Evolutionary conservation across 805 yeast genomes (phyloP).

Genomic region (Candida takata): DNA sequence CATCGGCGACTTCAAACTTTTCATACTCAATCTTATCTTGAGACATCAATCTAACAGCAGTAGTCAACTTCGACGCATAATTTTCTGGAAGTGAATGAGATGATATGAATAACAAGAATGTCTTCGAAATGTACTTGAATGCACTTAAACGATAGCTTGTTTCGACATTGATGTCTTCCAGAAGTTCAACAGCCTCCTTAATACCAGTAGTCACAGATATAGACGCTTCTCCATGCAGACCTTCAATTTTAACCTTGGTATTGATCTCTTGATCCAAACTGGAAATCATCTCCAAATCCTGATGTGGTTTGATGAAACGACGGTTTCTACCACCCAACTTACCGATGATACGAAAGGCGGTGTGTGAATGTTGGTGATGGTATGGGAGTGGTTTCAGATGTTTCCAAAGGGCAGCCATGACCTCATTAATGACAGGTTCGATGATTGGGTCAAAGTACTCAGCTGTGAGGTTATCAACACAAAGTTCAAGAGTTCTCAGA

Average conservation of each 20-base stretch:
- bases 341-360: constrained; percentile 87
- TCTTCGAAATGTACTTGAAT: constrained; percentile 59
- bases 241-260: constrained; percentile 66
- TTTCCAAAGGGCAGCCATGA: constrained; percentile 88
- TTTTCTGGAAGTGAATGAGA: constrained; percentile 33
- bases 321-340: constrained; percentile 95
- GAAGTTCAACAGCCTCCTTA: constrained; percentile 64
- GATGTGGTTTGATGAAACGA: constrained; percentile 70
- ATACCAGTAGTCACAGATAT: constrained; percentile 81
- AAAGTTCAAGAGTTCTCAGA: constrained; percentile 83
- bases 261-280: constrained; percentile 59
- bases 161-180: constrained; percentile 55
- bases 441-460: constrained; percentile 96
- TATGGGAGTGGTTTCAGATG: constrained; percentile 89
- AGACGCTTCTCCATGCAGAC: constrained; percentile 53
- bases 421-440: constrained; percentile 92
- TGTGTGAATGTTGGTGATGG: constrained; percentile 91
- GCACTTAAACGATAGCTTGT: constrained; percentile 72
- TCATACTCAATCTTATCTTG: constrained; percentile 29
- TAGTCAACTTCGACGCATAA: constrained; percentile 37
- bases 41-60: constrained; percentile 39
- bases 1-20: constrained; percentile 28
- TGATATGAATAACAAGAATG: constrained; percentile 59
- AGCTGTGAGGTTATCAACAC: constrained; percentile 94
- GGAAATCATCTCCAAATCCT: constrained; percentile 49